Evolutionary conservation across 768 basidiomycete genomes (phyloP).

Genomic region (Pluteus cervinus): DNA sequence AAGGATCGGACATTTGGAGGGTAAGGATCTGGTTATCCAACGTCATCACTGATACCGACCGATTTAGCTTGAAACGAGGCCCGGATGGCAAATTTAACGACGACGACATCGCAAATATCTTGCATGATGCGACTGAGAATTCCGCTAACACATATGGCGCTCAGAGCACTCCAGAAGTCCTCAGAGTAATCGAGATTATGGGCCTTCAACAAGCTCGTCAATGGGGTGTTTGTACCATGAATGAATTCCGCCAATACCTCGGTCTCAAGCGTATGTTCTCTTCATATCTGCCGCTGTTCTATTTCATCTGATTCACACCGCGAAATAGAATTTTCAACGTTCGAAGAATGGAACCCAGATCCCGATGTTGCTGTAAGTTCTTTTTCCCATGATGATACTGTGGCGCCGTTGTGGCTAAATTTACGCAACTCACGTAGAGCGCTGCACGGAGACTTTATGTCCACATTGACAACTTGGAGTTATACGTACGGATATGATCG

Average conservation of each 20-base stretch:
- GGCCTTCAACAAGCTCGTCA: conserved; percentile 46
- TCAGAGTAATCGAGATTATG: conserved; percentile 50
- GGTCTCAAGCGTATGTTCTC: conserved; percentile 34
- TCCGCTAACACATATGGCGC: conserved; percentile 43
- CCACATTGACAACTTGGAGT: conserved; percentile 28
- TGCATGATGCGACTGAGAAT: conserved; percentile 39
- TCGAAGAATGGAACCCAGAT: conserved; percentile 52
- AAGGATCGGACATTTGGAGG: conserved; percentile 47
- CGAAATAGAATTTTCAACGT: conserved; percentile 31
- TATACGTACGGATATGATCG: conserved; percentile 19
- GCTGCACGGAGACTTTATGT: conserved; percentile 26
- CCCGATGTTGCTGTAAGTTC: conserved; percentile 33
- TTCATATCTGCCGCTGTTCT: too few relatives aligned
- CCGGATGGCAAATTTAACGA: conserved; percentile 45
- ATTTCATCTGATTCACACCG: neutral
- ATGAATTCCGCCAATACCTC: conserved; percentile 48
- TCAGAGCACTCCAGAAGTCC: conserved; percentile 37
- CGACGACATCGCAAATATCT: conserved; percentile 40
- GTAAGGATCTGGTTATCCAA: conserved; percentile 20
- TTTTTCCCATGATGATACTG: too few relatives aligned
- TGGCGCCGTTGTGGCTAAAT: too few relatives aligned
- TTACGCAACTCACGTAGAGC: too few relatives aligned
- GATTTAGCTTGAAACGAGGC: conserved; percentile 35
- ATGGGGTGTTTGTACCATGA: conserved; percentile 55
- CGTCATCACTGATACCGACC: neutral